A percentile compares a stretch with the other conserved stretches of the same genome.
These are phyloP conservation scores for Macrophomina phaseolina DNA, from an alignment of 2,329 filamentous ascomycete genomes.

Conservation along the genomic window DNA sequence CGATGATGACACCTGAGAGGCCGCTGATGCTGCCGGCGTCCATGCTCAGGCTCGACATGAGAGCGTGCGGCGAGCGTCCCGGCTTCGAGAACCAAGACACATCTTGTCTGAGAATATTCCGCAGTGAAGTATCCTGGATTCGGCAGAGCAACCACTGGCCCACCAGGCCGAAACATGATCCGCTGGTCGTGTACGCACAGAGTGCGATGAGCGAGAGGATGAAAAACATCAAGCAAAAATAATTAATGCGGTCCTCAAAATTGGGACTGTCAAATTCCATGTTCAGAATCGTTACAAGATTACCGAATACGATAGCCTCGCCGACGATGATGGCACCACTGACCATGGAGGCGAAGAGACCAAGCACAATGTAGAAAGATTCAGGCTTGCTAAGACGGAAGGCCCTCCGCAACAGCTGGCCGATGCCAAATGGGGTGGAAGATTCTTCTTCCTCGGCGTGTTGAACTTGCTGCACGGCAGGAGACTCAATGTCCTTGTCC, in stretches of 20 bases:
- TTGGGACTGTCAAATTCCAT: slow-evolving; percentile 44
- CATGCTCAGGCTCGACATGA: slow-evolving; percentile 55
- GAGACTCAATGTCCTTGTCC: slow-evolving; percentile 9
- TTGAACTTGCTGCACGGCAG: neutral
- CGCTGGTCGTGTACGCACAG: slow-evolving; percentile 50
- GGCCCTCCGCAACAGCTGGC: slow-evolving; percentile 35
- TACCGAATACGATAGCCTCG: slow-evolving; percentile 63
- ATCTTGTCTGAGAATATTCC: slow-evolving; percentile 61
- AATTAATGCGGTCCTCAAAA: slow-evolving; percentile 42
- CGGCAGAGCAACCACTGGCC: slow-evolving; percentile 53
- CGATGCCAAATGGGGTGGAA: slow-evolving; percentile 27
- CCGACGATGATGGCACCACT: slow-evolving; percentile 62
- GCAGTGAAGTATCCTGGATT: slow-evolving; percentile 54
- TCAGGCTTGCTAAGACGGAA: slow-evolving; percentile 45
- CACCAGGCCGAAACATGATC: slow-evolving; percentile 56
- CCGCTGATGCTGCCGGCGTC: slow-evolving; percentile 57
- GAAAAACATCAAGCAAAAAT: slow-evolving; percentile 60
- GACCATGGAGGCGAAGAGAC: slow-evolving; percentile 51
- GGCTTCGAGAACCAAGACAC: slow-evolving; percentile 57
- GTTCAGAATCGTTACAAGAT: slow-evolving; percentile 58
- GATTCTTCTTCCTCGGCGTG: neutral
- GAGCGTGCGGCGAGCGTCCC: slow-evolving; percentile 50
- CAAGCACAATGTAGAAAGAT: slow-evolving; percentile 46
- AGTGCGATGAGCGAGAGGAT: slow-evolving; percentile 59
- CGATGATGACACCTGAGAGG: slow-evolving; percentile 56